phyloP scores from a whole-genome alignment of 2,329 filamentous ascomycete species.

The Cyphellophora attinorum region DNA sequence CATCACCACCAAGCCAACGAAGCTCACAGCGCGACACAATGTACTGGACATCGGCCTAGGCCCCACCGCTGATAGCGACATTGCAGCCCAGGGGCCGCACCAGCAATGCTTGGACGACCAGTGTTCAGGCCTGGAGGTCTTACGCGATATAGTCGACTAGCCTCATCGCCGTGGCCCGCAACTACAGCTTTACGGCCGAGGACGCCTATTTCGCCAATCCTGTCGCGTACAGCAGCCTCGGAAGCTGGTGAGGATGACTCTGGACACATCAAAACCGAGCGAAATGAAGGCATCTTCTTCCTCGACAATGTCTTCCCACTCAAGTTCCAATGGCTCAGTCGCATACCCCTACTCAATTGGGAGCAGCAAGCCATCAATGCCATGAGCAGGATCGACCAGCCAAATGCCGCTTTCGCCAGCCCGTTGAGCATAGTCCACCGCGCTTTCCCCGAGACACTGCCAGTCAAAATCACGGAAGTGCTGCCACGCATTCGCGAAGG shows the following conservation, averaged over 20 bases:
- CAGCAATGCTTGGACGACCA: no score
- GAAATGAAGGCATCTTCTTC: constrained; percentile 78
- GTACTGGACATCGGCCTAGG: no score
- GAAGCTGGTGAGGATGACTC: constrained; percentile 27
- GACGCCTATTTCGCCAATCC: no score
- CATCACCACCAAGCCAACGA: no score
- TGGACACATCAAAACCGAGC: constrained; percentile 68
- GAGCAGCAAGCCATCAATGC: constrained; percentile 38
- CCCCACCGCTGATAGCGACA: no score
- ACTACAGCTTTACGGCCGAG: no score
- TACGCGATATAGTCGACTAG: no score
- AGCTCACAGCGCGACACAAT: no score
- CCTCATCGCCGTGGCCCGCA: no score
- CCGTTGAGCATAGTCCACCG: constrained; percentile 46
- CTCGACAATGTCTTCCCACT: constrained; percentile 87
- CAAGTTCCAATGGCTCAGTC: constrained; percentile 55
- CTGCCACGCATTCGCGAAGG: constrained; percentile 82
- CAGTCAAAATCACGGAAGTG: constrained; percentile 68
- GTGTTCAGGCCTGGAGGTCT: no score
- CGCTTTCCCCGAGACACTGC: constrained; percentile 52
- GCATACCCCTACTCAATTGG: constrained; percentile 39
- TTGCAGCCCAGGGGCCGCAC: no score
- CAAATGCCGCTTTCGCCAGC: constrained; percentile 44
- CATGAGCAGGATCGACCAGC: constrained; percentile 43
- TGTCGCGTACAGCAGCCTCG: no score